A percentile compares a stretch with the other conserved stretches of the same genome.
These are phyloP conservation scores for Coleophoma crateriformis DNA, from an alignment of 2,329 filamentous ascomycete species.

Conservation along the genomic window DNA sequence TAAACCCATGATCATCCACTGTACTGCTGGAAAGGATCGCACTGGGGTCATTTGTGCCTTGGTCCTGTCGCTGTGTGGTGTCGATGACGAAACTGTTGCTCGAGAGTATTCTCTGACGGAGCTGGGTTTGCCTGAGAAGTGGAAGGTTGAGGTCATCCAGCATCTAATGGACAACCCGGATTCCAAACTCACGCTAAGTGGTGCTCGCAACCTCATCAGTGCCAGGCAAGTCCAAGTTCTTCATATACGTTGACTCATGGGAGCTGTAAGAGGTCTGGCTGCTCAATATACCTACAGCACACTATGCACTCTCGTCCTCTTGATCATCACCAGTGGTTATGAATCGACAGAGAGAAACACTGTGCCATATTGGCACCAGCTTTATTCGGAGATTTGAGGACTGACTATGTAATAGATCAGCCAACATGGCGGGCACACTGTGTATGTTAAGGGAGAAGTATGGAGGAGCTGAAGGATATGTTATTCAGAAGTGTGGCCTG, in stretches of 20 bases:
- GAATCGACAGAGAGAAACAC: no score
- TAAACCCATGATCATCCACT: constrained; percentile 60
- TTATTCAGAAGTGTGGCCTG: constrained; percentile 52
- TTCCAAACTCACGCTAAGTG: constrained; percentile 31
- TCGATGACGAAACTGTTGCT: constrained; percentile 52
- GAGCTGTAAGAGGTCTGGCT: no score
- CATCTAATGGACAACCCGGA: constrained; percentile 44
- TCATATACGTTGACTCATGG: no score
- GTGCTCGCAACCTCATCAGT: constrained; percentile 36
- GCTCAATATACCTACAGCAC: no score
- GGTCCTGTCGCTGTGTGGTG: constrained; percentile 57
- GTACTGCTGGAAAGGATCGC: constrained; percentile 72
- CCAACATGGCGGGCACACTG: constrained; percentile 45
- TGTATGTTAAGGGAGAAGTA: constrained; percentile 52
- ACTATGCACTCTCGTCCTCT: no score
- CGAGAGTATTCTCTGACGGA: constrained; percentile 66
- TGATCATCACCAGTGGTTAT: no score
- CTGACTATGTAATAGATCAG: constrained; percentile 25
- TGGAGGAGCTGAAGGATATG: constrained; percentile 59
- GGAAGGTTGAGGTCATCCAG: constrained; percentile 44
- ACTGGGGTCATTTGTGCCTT: constrained; percentile 67
- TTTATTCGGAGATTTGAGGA: background rate
- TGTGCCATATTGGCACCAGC: no score
- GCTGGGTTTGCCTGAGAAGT: constrained; percentile 44
- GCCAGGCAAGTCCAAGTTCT: constrained; percentile 22